phyloP scores from a whole-genome alignment of 176 grass and related monocot species.

The Musa beccarii region DNA sequence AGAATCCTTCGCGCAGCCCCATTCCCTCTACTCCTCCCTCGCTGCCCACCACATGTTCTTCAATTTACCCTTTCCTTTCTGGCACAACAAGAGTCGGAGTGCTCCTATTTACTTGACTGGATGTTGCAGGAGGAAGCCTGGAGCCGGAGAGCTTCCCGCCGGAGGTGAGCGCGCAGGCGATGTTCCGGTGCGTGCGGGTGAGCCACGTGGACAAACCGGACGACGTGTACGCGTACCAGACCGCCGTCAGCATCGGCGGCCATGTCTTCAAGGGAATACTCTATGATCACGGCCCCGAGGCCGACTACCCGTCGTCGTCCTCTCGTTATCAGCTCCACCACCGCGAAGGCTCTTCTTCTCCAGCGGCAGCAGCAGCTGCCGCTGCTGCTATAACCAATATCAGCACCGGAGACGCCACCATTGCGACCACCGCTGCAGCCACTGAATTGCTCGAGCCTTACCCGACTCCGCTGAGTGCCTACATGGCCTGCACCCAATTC shows the following conservation, averaged over 20 bases:
- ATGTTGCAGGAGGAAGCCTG: slow-evolving; percentile 7
- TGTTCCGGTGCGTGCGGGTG: slow-evolving; percentile 46
- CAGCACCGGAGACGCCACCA: neutral
- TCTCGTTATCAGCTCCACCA: slow-evolving; percentile 17
- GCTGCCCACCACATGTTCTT: neutral
- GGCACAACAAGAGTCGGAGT: too few relatives aligned
- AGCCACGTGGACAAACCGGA: slow-evolving; percentile 33
- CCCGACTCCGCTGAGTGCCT: slow-evolving; percentile 36
- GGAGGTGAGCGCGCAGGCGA: slow-evolving; percentile 35
- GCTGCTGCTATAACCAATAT: slow-evolving; percentile 2
- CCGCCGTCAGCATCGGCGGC: slow-evolving; percentile 36
- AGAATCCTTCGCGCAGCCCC: neutral
- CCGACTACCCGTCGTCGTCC: slow-evolving; percentile 7
- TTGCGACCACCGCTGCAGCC: neutral
- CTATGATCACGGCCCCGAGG: slow-evolving; percentile 41
- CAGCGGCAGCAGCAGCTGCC: neutral
- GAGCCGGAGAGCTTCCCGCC: slow-evolving; percentile 26
- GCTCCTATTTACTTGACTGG: neutral
- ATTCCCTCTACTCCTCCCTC: neutral
- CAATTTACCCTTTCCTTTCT: neutral
- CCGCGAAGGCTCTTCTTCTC: slow-evolving; percentile 23
- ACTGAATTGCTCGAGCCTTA: slow-evolving; percentile 29
- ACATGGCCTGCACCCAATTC: slow-evolving; percentile 53
- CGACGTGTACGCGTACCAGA: slow-evolving; percentile 40
- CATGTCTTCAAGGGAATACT: slow-evolving; percentile 47